Conservation (phyloP, 805 yeast genomes). For the Priceomyces fermenticarens region DNA sequence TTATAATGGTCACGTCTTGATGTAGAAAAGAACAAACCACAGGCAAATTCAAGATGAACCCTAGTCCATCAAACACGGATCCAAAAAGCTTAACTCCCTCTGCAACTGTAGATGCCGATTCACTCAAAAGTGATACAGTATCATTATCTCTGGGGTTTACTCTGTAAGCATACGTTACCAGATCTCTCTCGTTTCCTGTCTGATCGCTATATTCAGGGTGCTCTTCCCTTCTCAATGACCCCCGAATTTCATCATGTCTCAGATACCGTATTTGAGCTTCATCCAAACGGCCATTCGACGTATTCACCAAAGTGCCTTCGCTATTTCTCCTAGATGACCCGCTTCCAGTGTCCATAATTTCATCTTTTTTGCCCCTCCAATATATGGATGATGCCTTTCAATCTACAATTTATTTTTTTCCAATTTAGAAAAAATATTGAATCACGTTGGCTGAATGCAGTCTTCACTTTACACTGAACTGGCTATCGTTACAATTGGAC, state of each 20-base stretch:
- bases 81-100: constrained; percentile 14
- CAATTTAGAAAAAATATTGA: too few relatives aligned
- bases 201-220: neutral
- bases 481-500: too few relatives aligned
- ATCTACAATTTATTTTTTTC: too few relatives aligned
- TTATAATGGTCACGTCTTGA: constrained; percentile 14
- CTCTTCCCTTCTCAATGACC: neutral
- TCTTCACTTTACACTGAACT: too few relatives aligned
- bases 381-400: too few relatives aligned
- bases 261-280: too few relatives aligned
- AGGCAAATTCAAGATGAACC: constrained; percentile 11
- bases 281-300: neutral
- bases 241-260: too few relatives aligned
- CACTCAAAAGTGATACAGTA: constrained; percentile 5
- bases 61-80: constrained; percentile 9
- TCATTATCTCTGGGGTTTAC: constrained; percentile 2
- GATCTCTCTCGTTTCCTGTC: neutral
- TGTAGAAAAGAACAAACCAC: constrained; percentile 18
- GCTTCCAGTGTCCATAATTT: neutral
- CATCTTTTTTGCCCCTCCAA: too few relatives aligned
- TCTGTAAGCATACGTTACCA: neutral
- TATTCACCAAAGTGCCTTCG: constrained; percentile 1
- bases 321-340: neutral
- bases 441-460: too few relatives aligned
- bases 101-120: constrained; percentile 18